Percentiles rank a stretch among this genome's conserved stretches.
Conservation (phyloP, 768 basidiomycete genomes). For the Hypholoma fasciculare region DNA sequence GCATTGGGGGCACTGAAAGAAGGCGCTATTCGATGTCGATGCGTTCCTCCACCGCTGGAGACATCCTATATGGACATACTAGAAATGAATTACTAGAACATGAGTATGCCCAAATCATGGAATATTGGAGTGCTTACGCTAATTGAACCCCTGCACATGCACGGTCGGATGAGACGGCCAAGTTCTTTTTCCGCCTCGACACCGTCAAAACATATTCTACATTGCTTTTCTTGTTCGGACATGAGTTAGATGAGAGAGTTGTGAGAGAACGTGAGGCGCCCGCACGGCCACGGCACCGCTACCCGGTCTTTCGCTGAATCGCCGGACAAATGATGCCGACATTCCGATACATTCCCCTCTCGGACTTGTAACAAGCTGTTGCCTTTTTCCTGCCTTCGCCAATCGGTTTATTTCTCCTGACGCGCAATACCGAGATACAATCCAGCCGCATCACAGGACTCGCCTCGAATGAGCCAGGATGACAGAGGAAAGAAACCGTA, state of each 20-base stretch:
- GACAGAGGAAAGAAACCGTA: constrained; percentile 26
- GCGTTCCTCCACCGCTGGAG: constrained; percentile 73
- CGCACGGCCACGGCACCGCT: not conserved
- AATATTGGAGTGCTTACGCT: constrained; percentile 38
- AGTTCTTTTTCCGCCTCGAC: constrained; percentile 55
- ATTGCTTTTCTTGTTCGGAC: constrained; percentile 58
- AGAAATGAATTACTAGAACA: constrained; percentile 4
- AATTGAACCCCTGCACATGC: constrained; percentile 78
- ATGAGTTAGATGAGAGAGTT: constrained; percentile 10
- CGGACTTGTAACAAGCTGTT: too few relatives aligned
- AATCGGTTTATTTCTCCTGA: not conserved
- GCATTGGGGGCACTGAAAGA: constrained; percentile 82
- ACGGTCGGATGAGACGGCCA: constrained; percentile 82
- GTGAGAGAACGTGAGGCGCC: not conserved
- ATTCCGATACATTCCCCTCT: too few relatives aligned
- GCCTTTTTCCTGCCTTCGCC: not conserved
- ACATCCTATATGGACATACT: constrained; percentile 83
- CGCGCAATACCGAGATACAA: not conserved
- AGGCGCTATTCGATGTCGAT: constrained; percentile 62
- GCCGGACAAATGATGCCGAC: not conserved
- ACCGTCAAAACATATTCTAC: constrained; percentile 83
- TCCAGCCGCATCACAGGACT: not conserved
- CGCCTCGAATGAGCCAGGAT: constrained; percentile 31
- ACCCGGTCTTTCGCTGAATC: not conserved
- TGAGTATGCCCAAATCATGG: not conserved